Percentiles rank a stretch among this genome's conserved stretches.
These are phyloP conservation scores for Typha latifolia DNA, from an alignment of 176 grass and related monocot genomes.

Conservation along the genomic window DNA sequence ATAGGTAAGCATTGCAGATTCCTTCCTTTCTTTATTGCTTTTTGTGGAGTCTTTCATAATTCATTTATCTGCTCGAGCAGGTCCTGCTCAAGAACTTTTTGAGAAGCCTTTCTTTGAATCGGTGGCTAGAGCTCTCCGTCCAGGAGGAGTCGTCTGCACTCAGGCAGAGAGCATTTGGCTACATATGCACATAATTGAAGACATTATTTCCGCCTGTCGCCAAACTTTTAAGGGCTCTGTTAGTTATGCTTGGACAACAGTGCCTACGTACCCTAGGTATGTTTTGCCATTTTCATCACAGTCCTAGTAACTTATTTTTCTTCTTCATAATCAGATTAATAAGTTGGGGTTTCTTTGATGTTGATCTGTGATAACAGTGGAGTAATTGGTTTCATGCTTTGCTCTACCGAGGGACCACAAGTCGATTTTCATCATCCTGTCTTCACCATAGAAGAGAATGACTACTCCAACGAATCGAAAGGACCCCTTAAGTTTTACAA, in stretches of 20 bases:
- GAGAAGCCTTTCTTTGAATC: constrained; percentile 96
- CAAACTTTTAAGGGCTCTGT: constrained; percentile 86
- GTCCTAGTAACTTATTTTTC: background rate
- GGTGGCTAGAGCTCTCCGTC: constrained; percentile 56
- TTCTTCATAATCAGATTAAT: background rate
- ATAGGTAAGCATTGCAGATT: constrained; percentile 43
- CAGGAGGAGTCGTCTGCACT: constrained; percentile 88
- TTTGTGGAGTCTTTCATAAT: constrained; percentile 11
- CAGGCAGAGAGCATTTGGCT: constrained; percentile 99
- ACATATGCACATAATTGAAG: constrained; percentile 96
- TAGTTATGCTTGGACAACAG: constrained; percentile 97
- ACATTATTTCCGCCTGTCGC: constrained; percentile 59
- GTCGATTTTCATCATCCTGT: constrained; percentile 79
- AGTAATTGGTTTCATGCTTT: constrained; percentile 97
- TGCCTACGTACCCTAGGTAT: constrained; percentile 95
- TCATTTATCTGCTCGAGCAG: constrained; percentile 18
- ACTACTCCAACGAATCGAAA: constrained; percentile 54
- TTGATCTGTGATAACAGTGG: constrained; percentile 38
- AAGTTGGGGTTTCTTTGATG: background rate
- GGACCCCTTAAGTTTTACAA: constrained; percentile 93
- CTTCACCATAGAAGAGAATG: constrained; percentile 61
- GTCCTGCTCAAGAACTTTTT: constrained; percentile 92
- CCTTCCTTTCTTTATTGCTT: background rate
- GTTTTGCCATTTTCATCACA: background rate
- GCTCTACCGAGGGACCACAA: constrained; percentile 64